Conservation (phyloP, 352 stramenopile species). For the Pythium coloratum region DNA sequence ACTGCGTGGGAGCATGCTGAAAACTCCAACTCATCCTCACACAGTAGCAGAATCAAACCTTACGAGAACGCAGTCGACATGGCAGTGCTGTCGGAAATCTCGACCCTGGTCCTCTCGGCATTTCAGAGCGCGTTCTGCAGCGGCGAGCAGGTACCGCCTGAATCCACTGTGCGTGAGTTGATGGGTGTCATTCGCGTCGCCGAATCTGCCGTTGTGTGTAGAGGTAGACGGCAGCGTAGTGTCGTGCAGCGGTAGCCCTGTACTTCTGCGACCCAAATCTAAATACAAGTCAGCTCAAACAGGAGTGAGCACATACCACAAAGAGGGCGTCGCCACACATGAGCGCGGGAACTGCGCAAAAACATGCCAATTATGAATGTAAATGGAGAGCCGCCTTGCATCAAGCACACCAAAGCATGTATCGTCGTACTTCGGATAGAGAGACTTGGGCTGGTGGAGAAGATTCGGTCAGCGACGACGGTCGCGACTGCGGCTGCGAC, state of each 20-base stretch:
- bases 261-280: neutral
- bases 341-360: constrained; percentile 10
- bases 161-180: constrained; percentile 8
- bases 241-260: constrained; percentile 16
- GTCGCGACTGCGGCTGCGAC: constrained; percentile 42
- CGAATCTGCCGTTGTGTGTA: constrained; percentile 22
- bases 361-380: constrained; percentile 23
- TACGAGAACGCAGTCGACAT: constrained; percentile 43
- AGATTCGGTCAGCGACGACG: constrained; percentile 27
- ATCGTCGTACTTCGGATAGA: constrained; percentile 8
- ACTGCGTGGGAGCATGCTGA: constrained; percentile 6
- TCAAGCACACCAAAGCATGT: neutral
- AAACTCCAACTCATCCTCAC: neutral
- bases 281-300: neutral
- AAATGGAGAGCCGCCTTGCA: constrained; percentile 4
- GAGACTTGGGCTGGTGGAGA: neutral
- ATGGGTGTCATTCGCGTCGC: constrained; percentile 24
- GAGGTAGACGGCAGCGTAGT: constrained; percentile 21
- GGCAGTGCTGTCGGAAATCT: constrained; percentile 52
- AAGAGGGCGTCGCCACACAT: neutral
- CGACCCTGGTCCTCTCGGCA: constrained; percentile 46
- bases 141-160: constrained; percentile 18
- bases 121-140: constrained; percentile 56
- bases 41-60: neutral
- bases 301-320: constrained; percentile 13